A percentile compares a stretch with the other conserved stretches of the same genome.
phyloP scores from a whole-genome alignment of 129 eudicot genomes.

The Calendula officinalis region DNA sequence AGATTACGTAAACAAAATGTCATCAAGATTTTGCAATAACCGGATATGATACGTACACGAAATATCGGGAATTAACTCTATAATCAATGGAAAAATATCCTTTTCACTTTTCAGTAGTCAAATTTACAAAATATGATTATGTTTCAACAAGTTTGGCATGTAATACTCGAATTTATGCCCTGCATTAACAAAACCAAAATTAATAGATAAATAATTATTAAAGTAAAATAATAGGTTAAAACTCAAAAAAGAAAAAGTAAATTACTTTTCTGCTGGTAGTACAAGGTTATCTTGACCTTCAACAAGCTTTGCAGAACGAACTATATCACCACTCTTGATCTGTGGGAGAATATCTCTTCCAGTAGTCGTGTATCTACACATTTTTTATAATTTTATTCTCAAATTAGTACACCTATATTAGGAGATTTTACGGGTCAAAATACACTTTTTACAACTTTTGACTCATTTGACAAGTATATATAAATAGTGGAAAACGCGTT shows the following conservation, averaged over 20 bases:
- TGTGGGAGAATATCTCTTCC: slow-evolving; percentile 90
- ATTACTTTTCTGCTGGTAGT: slow-evolving; percentile 55
- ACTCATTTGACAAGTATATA: not conserved
- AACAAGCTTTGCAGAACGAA: slow-evolving; percentile 78
- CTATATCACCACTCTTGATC: slow-evolving; percentile 80
- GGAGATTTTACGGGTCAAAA: not conserved
- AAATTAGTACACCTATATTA: too few species aligned
- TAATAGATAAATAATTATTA: not conserved
- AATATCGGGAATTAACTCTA: slow-evolving; percentile 26
- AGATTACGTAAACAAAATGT: not conserved
- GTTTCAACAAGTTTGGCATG: slow-evolving; percentile 3
- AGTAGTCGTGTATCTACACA: slow-evolving; percentile 56
- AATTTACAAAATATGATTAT: not conserved
- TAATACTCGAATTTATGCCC: slow-evolving; percentile 24
- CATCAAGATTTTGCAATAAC: slow-evolving; percentile 5
- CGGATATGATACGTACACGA: slow-evolving; percentile 13
- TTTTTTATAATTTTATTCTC: not conserved
- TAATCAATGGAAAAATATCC: slow-evolving; percentile 13
- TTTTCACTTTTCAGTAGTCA: not conserved
- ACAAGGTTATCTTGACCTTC: slow-evolving; percentile 90
- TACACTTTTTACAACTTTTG: not conserved
- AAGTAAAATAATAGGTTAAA: not conserved
- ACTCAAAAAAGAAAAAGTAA: not conserved
- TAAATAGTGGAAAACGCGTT: not conserved
- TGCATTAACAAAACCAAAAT: slow-evolving; percentile 17